Base-by-base conservation (phyloP, 805 yeast species). In the Scheffersomyces lignosus region DNA sequence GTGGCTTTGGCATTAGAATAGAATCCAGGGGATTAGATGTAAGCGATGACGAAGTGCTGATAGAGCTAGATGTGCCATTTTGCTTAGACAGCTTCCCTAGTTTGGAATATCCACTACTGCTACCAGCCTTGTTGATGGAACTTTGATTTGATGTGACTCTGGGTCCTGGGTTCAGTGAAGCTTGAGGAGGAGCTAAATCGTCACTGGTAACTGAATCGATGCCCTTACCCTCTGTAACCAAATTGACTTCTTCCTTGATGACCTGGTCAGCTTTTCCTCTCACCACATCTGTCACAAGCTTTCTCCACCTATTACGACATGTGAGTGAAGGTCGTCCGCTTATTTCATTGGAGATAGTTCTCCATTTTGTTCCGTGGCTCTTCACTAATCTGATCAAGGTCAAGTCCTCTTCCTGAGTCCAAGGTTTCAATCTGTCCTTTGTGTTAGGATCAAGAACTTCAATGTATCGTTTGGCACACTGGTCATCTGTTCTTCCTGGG, bases 251-350 rank as follows among this genome's bases (percentile, higher is more conserved):
- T 37, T 62, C 60, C 49, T 71, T 72, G 30, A 85, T 76, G 17
- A 65, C 68, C 5, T 71, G 69, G 28, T 69, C 58, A 0, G 90
- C 88, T 46, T 75, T 73, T 22, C 82, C 82, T 54, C 86, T 62
- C 4, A 80, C 87, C 27, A 84, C 87, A 46, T 79, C 80, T 1
- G 90, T 83, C 40, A 84, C 83, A 23, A 87, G 76, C 52, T 86
- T 88, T 48, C 96, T 75, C 96, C 96, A 90, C 44, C 96, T 72
- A 61, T 90, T 90, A 44, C 98, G 70, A 58, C 96, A 89, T 0
- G 96, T 87, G 39, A 90, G 72, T 44, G 93, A 81, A 4, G 97
- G 95, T 38, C 98, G 67, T 30, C 90, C 83, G 27, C 76, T 73
- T 71, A 90, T 77, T 32, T 78, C 81, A 29, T 63, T 53, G 1